Conservation (phyloP, 2,329 filamentous ascomycete genomes). For the Scedosporium minutisporum region DNA sequence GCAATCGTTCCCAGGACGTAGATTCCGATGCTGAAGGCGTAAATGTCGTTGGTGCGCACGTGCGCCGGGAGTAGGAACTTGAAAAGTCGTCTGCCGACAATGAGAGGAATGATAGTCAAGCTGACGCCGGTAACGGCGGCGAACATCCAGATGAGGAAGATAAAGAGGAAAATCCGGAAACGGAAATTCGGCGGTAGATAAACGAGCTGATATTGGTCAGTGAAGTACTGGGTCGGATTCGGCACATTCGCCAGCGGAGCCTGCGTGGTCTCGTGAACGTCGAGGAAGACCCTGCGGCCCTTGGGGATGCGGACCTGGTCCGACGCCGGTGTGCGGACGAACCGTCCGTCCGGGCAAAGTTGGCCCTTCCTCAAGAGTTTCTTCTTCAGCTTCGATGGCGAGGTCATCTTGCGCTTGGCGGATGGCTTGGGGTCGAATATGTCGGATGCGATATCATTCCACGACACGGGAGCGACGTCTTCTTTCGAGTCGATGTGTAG, state of each 20-base stretch:
- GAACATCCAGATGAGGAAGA: conserved; percentile 86
- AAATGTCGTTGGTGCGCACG: conserved; percentile 82
- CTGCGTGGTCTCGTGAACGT: conserved; percentile 41
- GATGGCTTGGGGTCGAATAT: background rate
- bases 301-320: conserved; percentile 93
- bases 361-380: conserved; percentile 38
- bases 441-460: conserved; percentile 39
- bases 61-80: conserved; percentile 60
- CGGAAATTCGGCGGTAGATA: conserved; percentile 83
- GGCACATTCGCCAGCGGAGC: background rate
- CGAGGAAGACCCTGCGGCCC: conserved; percentile 68
- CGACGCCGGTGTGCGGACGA: conserved; percentile 85
- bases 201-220: conserved; percentile 57
- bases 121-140: conserved; percentile 79
- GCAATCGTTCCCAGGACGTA: conserved; percentile 64
- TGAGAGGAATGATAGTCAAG: conserved; percentile 75
- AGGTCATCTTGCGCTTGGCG: conserved; percentile 21
- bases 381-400: conserved; percentile 29
- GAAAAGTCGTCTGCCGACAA: conserved; percentile 75
- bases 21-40: conserved; percentile 85
- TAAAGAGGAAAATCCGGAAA: conserved; percentile 71
- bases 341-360: conserved; percentile 63
- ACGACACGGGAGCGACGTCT: conserved; percentile 42
- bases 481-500: conserved; percentile 34
- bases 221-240: conserved; percentile 38